Conservation (phyloP, 2,329 filamentous ascomycete genomes). For the Ramularia collo-cygni region DNA sequence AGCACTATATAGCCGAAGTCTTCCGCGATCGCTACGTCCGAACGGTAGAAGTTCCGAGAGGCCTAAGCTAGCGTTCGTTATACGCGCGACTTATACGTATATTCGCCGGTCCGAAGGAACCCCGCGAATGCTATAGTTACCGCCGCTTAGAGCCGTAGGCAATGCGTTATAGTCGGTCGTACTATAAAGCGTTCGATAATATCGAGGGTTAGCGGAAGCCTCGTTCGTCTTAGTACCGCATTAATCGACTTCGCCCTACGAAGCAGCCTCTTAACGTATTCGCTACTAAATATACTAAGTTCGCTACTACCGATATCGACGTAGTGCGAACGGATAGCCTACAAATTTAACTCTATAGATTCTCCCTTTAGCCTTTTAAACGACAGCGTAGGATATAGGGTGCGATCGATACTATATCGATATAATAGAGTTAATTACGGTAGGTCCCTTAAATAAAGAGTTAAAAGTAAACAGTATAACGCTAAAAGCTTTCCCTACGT, state of each 20-base stretch:
- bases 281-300: neutral
- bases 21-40: too few species aligned
- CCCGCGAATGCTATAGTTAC: neutral
- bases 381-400: neutral
- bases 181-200: neutral
- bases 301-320: neutral
- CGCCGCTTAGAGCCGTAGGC: too few species aligned
- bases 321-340: neutral
- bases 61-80: too few species aligned
- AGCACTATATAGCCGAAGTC: too few species aligned
- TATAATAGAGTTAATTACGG: neutral
- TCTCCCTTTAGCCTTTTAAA: neutral
- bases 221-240: neutral
- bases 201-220: neutral
- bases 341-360: neutral
- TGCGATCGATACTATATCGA: neutral
- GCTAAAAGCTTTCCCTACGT: neutral
- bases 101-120: slow-evolving; percentile 63
- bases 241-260: neutral
- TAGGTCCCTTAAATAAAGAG: neutral
- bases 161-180: neutral
- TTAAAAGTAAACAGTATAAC: neutral
- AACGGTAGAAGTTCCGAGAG: too few species aligned
- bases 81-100: too few species aligned
- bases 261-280: neutral